Percentiles rank a stretch among this genome's conserved stretches.
phyloP scores from a whole-genome alignment of 768 basidiomycete species.

The Megacollybia marginata region DNA sequence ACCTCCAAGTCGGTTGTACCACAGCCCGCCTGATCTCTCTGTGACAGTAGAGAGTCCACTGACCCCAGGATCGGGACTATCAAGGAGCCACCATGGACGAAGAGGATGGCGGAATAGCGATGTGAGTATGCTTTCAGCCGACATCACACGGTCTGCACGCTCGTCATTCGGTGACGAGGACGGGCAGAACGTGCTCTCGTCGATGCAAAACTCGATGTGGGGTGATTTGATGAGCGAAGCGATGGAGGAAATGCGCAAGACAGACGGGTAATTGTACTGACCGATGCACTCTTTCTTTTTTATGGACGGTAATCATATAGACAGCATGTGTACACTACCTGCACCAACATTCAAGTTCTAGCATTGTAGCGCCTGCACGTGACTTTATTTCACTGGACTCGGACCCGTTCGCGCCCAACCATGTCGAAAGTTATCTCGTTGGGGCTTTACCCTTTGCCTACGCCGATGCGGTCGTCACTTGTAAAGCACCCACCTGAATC shows the following conservation, averaged over 20 bases:
- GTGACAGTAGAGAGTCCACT: slow-evolving; percentile 30
- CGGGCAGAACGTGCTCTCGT: slow-evolving; percentile 41
- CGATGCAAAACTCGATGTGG: slow-evolving; percentile 66
- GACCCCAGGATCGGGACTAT: slow-evolving; percentile 36
- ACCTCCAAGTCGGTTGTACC: slow-evolving; percentile 22
- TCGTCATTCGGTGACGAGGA: slow-evolving; percentile 25
- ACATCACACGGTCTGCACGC: slow-evolving; percentile 39
- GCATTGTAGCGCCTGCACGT: too few species aligned
- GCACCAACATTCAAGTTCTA: too few species aligned
- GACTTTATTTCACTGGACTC: too few species aligned
- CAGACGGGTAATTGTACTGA: neutral
- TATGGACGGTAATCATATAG: too few species aligned
- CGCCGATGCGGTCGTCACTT: slow-evolving; percentile 49
- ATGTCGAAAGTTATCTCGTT: slow-evolving; percentile 56
- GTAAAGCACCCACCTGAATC: slow-evolving; percentile 57
- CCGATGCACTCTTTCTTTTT: too few species aligned
- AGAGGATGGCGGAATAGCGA: slow-evolving; percentile 37
- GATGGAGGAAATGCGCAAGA: slow-evolving; percentile 26
- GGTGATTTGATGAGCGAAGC: slow-evolving; percentile 48
- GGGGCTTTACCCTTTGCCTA: slow-evolving; percentile 37
- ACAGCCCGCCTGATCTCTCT: slow-evolving; percentile 36
- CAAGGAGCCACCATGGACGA: slow-evolving; percentile 36
- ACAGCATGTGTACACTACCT: too few species aligned
- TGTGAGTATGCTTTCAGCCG: slow-evolving; percentile 50
- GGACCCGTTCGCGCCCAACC: too few species aligned